Percentiles rank a stretch among this genome's conserved stretches.
phyloP scores from a whole-genome alignment of 495 filamentous ascomycete species.

The Elaphomyces granulatus region DNA sequence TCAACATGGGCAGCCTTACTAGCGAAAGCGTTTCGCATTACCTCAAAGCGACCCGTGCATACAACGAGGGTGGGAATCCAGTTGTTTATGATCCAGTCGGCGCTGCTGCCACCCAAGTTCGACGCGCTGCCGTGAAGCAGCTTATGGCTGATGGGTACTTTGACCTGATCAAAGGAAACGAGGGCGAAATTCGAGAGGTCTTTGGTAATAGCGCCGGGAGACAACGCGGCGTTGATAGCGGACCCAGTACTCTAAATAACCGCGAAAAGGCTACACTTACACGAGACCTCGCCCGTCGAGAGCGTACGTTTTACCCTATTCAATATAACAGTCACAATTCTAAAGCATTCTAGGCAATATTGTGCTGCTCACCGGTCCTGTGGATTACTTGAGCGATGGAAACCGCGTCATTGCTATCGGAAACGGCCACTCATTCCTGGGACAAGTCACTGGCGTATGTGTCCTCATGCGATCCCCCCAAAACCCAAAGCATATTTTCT shows the following conservation, averaged over 20 bases:
- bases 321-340: too few species aligned
- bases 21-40: slow-evolving; percentile 57
- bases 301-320: slow-evolving; percentile 26
- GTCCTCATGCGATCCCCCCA: too few species aligned
- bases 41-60: slow-evolving; percentile 49
- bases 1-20: slow-evolving; percentile 91
- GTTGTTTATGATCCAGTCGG: slow-evolving; percentile 88
- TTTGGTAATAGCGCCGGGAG: slow-evolving; percentile 33
- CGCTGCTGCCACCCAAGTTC: slow-evolving; percentile 63
- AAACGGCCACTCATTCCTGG: slow-evolving; percentile 68
- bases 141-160: slow-evolving; percentile 67
- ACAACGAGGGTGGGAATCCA: slow-evolving; percentile 59
- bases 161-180: slow-evolving; percentile 89
- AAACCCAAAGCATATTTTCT: too few species aligned
- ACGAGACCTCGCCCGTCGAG: slow-evolving; percentile 45
- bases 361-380: slow-evolving; percentile 71
- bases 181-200: slow-evolving; percentile 71
- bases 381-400: slow-evolving; percentile 71
- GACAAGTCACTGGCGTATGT: slow-evolving; percentile 61
- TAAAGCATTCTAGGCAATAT: slow-evolving; percentile 46
- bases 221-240: slow-evolving; percentile 83
- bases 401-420: slow-evolving; percentile 44
- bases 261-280: slow-evolving; percentile 46
- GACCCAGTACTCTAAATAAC: slow-evolving; percentile 37
- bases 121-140: slow-evolving; percentile 52